These are phyloP conservation scores for Brettanomyces nanus DNA, from an alignment of 805 yeast species.

Conservation along the genomic window DNA sequence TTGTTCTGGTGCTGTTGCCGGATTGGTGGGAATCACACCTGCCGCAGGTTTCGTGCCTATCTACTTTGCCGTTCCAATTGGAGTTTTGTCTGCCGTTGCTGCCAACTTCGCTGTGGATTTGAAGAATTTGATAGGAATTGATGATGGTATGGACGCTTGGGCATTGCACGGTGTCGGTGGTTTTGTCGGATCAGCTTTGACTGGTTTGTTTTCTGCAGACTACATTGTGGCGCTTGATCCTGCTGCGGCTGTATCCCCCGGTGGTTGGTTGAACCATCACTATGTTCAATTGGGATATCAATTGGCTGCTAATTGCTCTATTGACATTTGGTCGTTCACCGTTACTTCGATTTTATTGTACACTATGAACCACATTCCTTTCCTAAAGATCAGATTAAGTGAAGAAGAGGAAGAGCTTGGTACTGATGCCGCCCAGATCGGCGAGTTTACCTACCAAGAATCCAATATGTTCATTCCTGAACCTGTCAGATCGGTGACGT, in stretches of 20 bases:
- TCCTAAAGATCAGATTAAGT: conserved; percentile 70
- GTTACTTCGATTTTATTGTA: conserved; percentile 64
- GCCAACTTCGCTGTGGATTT: conserved; percentile 85
- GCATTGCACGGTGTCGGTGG: conserved; percentile 95
- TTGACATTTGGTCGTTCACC: conserved; percentile 66
- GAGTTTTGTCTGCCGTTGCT: conserved; percentile 63
- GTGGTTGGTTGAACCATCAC: conserved; percentile 87
- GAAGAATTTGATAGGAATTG: conserved; percentile 64
- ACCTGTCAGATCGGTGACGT: conserved; percentile 58
- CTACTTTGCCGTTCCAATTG: conserved; percentile 80
- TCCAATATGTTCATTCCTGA: conserved; percentile 64
- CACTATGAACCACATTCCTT: conserved; percentile 67
- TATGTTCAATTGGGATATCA: conserved; percentile 82
- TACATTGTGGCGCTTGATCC: conserved; percentile 84
- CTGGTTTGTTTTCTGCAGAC: conserved; percentile 90
- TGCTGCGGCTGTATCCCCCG: conserved; percentile 42
- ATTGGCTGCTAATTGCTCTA: conserved; percentile 67
- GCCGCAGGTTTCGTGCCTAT: conserved; percentile 96
- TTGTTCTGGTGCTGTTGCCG: conserved; percentile 90
- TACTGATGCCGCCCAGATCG: conserved; percentile 83
- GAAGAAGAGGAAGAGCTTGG: conserved; percentile 87
- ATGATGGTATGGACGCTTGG: conserved; percentile 93
- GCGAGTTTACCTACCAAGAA: conserved; percentile 74
- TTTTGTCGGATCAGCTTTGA: conserved; percentile 68
- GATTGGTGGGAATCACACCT: conserved; percentile 92